Conservation (phyloP, 768 basidiomycete species). For the Podaxis pistillaris region DNA sequence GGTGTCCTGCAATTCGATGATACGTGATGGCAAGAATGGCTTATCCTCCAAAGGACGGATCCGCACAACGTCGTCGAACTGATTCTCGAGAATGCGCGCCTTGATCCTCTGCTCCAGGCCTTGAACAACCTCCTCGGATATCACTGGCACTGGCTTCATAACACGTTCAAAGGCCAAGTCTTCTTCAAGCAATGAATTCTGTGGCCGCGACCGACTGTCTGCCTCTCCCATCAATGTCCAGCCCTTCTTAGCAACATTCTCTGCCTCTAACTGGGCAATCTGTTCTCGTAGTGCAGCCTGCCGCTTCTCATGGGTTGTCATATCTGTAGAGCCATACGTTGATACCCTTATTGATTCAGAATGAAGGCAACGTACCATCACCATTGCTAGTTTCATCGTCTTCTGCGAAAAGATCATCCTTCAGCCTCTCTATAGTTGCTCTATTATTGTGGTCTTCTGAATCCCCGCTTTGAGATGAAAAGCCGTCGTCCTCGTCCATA, state of each 20-base stretch:
- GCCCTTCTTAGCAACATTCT: constrained; percentile 86
- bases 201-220: constrained; percentile 74
- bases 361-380: constrained; percentile 26
- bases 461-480: constrained; percentile 13
- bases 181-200: constrained; percentile 90
- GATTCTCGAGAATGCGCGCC: constrained; percentile 76
- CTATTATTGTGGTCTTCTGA: constrained; percentile 32
- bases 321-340: constrained; percentile 32
- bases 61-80: constrained; percentile 93
- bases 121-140: constrained; percentile 85
- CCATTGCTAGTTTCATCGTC: constrained; percentile 46
- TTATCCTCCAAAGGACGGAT: constrained; percentile 74
- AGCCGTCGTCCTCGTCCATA: constrained; percentile 28
- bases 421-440: constrained; percentile 64
- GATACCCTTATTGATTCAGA: neutral
- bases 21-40: constrained; percentile 86
- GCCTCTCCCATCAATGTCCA: constrained; percentile 96
- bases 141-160: constrained; percentile 80
- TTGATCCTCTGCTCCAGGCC: constrained; percentile 90
- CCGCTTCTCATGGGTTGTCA: constrained; percentile 82
- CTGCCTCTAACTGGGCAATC: constrained; percentile 77
- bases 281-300: constrained; percentile 71
- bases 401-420: constrained; percentile 78
- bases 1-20: constrained; percentile 86
- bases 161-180: constrained; percentile 94